Evolutionary conservation across 139 green algal species (phyloP), one percentile per base, ranked within the genome.

Genomic region (Edaphochlamys debaryana): DNA sequence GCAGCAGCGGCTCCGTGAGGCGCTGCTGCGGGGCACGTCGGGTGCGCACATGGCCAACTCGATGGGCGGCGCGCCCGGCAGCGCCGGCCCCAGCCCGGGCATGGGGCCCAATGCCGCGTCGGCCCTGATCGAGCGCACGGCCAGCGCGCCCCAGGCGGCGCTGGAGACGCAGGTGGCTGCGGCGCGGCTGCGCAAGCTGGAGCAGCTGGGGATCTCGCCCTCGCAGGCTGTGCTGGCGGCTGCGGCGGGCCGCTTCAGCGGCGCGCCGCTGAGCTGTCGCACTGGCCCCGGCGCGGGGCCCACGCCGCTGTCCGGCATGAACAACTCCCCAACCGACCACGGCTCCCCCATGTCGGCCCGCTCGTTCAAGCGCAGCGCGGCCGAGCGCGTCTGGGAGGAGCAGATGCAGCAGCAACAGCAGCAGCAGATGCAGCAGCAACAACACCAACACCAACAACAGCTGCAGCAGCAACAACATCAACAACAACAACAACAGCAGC

Each of bases 311-410:
- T 34, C 41, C 75, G 56, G 40, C 41, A 80, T 38, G 29, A 79
- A 56, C 70, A 79, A 40, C 38, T 23, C 73, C 36, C 56, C 73
- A 2, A 42, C n/a, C 29, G 73, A 80, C 3, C 23, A 11, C 29
- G 56, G 41, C 17, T 81, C 60, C 41, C 75, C 75, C 2, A 62
- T 71, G 42, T 36, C 40, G 8, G 37, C 58, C 17, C 40, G 75
- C 1, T 81, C 60, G 23, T 71, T 62, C 40, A 72, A 71, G 58
- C 75, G 58, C 60, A 72, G 40, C 40, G 58, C 75, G 6, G n/a
- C 60, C 19, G 60, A 81, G 4, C 75, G 75, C 20, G 68, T 17
- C 4, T 81, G 75, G 73, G 73, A 80, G 73, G 73, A 80, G 27
- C 73, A 80, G 30, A 37, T 42, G 22, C 37, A 52, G 23, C 56